Base-by-base conservation (phyloP, 805 yeast genomes). In the Soucietia sequanensis region DNA sequence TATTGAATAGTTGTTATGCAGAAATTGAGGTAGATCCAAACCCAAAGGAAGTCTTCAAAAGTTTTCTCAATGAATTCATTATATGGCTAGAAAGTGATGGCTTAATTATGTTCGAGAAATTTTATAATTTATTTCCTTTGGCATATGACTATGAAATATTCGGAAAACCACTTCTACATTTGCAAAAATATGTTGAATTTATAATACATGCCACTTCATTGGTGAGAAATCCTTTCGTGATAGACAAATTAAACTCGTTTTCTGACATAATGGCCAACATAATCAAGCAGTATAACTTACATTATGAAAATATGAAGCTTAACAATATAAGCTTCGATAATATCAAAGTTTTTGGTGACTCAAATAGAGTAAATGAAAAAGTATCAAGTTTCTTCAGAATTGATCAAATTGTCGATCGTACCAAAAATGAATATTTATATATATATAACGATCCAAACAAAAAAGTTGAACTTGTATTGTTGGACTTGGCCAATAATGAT, bases 311-410 rank as follows among this genome's bases (percentile, higher is more conserved):
- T 14, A 48, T 44, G 20, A 38, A 44, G 18, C 47, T 68, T 34
- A 54, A 61, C 40, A 53, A 56, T 30, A 65, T 68, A 33, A 50
- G 49, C 36, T 68, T 68, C 37, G 54, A 62, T 27, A 59, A 58
- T 29, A 60, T 66, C 31, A 58, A 51, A 28, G 47, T 54, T 17
- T 59, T 62, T 37, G 58, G 55, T 7, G 49, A 38, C 19, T 23
- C 36, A 27, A 14, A 24, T 16, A 10, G 17, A 13, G n/a, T 17
- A 27, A 28, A 29, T 7, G 37, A 34, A 4, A 41, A 40, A 28
- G 72, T 67, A n/a, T 63, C 71, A 10, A 53, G 65, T 23, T 62
- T 52, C 45, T 68, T 68, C 48, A 62, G 57, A 16, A 27, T 54
- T 13, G 47, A 48, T 21, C 71, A 65, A 39, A 65, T 68, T 20